Evolutionary conservation across 2,329 filamentous ascomycete genomes (phyloP).

Genomic region (Ilyonectria mors-panacis): DNA sequence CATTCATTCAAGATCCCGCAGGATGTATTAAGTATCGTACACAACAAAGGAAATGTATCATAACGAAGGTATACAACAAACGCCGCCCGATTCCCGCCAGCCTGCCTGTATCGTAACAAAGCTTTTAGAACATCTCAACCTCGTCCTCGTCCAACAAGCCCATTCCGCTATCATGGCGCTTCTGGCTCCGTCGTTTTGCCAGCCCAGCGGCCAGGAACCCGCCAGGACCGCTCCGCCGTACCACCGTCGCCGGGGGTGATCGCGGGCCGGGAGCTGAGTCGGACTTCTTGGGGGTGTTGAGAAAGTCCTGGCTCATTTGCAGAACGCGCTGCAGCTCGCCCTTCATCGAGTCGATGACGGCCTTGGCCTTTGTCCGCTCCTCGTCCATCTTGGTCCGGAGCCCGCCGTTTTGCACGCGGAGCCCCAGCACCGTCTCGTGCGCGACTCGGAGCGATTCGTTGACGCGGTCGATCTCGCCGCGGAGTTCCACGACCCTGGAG

Average conservation of each 20-base stretch:
- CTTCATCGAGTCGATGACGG: constrained; percentile 65
- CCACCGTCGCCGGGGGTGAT: constrained; percentile 30
- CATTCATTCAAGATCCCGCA: not conserved
- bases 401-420: constrained; percentile 63
- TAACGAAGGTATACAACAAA: constrained; percentile 34
- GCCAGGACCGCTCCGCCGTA: constrained; percentile 29
- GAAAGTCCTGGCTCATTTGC: constrained; percentile 61
- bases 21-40: constrained; percentile 26
- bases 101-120: constrained; percentile 3
- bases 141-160: constrained; percentile 70
- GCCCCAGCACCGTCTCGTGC: constrained; percentile 60
- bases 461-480: constrained; percentile 63
- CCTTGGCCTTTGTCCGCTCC: constrained; percentile 58
- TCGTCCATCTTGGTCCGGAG: constrained; percentile 55
- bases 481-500: constrained; percentile 64
- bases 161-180: constrained; percentile 68
- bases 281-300: constrained; percentile 51
- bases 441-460: constrained; percentile 62
- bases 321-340: constrained; percentile 66
- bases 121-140: constrained; percentile 49
- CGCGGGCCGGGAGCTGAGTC: constrained; percentile 16
- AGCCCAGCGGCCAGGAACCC: constrained; percentile 47
- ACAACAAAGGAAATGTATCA: constrained; percentile 30
- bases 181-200: constrained; percentile 54
- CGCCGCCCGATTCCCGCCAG: constrained; percentile 25